phyloP scores from a whole-genome alignment of 768 basidiomycete species.

The Suillus cothurnatus region DNA sequence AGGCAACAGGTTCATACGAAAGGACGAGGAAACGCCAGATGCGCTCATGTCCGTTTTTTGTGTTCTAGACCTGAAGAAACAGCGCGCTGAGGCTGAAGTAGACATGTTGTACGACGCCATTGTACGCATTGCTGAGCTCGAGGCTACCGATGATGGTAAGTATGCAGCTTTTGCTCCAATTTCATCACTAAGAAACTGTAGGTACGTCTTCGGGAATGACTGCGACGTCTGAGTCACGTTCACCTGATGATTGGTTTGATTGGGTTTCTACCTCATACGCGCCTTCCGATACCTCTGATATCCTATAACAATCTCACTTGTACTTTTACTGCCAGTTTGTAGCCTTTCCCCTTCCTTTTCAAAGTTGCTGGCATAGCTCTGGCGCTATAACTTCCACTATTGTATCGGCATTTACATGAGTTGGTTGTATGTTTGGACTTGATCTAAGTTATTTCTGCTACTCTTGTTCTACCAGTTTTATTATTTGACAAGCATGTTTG shows the following conservation, averaged over 20 bases:
- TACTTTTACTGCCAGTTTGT: too few relatives aligned
- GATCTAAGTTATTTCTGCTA: not conserved
- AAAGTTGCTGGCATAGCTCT: not conserved
- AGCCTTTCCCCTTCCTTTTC: not conserved
- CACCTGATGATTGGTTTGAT: not conserved
- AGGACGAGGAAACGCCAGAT: too few relatives aligned
- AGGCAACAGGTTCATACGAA: too few relatives aligned
- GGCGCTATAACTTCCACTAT: not conserved
- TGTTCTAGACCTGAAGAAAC: too few relatives aligned
- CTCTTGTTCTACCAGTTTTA: not conserved
- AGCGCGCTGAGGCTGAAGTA: too few relatives aligned
- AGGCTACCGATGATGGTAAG: too few relatives aligned
- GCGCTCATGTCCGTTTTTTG: too few relatives aligned
- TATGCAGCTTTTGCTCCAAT: constrained; percentile 7
- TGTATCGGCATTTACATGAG: not conserved
- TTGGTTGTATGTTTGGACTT: not conserved
- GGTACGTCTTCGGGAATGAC: not conserved
- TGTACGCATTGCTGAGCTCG: too few relatives aligned
- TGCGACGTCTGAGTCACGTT: not conserved
- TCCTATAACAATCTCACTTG: not conserved
- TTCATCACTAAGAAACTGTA: not conserved
- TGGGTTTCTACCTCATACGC: not conserved
- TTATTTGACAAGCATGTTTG: not conserved
- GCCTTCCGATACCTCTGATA: not conserved
- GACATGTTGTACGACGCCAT: too few relatives aligned